These are phyloP conservation scores for Dianthus caryophyllus DNA, from an alignment of 148 eudicot species.

Conservation along the genomic window DNA sequence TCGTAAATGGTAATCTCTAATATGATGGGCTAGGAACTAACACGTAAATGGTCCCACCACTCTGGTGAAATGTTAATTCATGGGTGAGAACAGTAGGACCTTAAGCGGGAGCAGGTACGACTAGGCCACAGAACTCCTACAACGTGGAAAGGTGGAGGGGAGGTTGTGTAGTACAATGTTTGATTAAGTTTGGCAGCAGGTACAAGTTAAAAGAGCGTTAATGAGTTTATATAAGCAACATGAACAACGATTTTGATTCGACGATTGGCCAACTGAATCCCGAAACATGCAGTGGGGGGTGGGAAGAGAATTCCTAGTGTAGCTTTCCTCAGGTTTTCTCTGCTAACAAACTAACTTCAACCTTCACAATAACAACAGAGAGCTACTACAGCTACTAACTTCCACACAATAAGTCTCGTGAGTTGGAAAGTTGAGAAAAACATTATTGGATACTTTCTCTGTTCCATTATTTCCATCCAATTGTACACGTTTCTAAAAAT, in stretches of 20 bases:
- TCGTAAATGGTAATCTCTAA: background rate
- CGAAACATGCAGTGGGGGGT: too few relatives aligned
- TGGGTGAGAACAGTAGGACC: background rate
- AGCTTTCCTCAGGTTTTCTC: background rate
- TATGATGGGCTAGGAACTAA: background rate
- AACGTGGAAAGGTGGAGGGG: too few relatives aligned
- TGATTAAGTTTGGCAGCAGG: too few relatives aligned
- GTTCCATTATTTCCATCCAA: too few relatives aligned
- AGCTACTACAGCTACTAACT: background rate
- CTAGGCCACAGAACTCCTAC: background rate
- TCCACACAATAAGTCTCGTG: background rate
- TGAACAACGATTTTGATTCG: background rate
- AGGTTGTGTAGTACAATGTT: too few relatives aligned
- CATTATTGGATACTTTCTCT: background rate
- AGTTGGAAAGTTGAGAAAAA: background rate
- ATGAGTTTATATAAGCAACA: background rate
- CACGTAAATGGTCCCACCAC: constrained; percentile 3
- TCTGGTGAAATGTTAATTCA: background rate
- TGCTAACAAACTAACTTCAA: too few relatives aligned
- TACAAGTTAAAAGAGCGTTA: too few relatives aligned
- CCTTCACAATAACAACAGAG: too few relatives aligned
- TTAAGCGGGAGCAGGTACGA: background rate
- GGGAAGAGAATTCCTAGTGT: background rate
- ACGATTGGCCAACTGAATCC: background rate
- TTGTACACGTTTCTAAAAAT: too few relatives aligned